Base-by-base conservation (phyloP, 495 filamentous ascomycete genomes). In the Penicillium verhagenii region DNA sequence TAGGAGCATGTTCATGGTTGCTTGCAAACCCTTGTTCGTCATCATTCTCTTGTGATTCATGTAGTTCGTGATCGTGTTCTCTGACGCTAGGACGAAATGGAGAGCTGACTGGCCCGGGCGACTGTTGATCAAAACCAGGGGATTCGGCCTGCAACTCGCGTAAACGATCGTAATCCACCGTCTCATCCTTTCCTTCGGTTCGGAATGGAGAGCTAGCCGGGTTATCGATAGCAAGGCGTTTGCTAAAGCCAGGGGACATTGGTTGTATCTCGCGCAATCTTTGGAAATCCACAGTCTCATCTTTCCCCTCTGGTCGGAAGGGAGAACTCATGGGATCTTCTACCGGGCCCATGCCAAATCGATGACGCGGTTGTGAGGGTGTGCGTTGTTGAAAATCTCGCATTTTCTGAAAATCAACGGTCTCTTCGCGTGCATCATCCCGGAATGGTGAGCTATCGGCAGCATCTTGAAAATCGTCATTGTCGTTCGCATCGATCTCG, bases 361-460 rank as follows among this genome's bases (percentile, higher is more conserved):
- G 46, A 16, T 33, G 45, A 9, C 31, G 49, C 3, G 28, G 10
- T n/a, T 25, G 20, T 16, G 42, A 25, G 3, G 48, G 24, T 26
- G 50, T 23, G 14, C 11, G 24, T 9, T 38, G 33, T 50, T 58
- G 55, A 18, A 38, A 45, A 7, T 25, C 42, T 44, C 26, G 19
- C 42, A 45, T 26, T 42, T 19, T 70, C 23, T 70, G 56, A 31
- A 71, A 67, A 54, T 76, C 72, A 2, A 72, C 71, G 0, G 73
- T 76, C 11, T 73, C 68, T 42, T 78, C 73, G 43, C 68, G 61
- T 16, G 47, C 68, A 23, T 74, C 68, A 20, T 56, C 57, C 23
- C 65, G 68, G 39, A 76, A 78, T 0, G 74, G 74, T 8, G 74
- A 78, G 39, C 73, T 76, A 3, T 65, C 57, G 16, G 50, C 53